Conservation (phyloP, 2,329 filamentous ascomycete species). For the Sporothrix inflata region DNA sequence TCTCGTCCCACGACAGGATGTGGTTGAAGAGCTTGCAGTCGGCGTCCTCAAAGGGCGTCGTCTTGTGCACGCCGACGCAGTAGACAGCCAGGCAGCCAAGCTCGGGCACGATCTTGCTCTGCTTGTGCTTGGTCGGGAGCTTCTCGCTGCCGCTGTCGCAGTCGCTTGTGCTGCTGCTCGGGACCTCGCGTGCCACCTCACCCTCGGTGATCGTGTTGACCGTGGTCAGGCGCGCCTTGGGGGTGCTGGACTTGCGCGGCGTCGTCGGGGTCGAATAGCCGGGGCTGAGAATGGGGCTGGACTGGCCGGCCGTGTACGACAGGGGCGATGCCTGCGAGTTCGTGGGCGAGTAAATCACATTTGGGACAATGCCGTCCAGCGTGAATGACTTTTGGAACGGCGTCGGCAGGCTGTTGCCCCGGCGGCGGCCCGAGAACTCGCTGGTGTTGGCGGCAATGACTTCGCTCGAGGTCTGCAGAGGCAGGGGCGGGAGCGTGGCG, state of each 20-base stretch:
- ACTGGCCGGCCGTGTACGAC: conserved; percentile 44
- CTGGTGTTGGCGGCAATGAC: conserved; percentile 34
- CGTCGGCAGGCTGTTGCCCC: conserved; percentile 76
- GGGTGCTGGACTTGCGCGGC: conserved; percentile 48
- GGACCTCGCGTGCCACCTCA: conserved; percentile 53
- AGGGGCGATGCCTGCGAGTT: conserved; percentile 38
- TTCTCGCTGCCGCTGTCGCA: conserved; percentile 73
- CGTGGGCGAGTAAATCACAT: conserved; percentile 20
- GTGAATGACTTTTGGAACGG: conserved; percentile 68
- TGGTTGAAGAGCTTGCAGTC: conserved; percentile 91
- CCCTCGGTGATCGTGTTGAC: conserved; percentile 63
- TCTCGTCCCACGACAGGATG: conserved; percentile 92
- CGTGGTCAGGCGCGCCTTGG: conserved; percentile 59
- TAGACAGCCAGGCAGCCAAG: conserved; percentile 86
- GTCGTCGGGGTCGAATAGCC: conserved; percentile 45
- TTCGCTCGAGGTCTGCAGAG: conserved; percentile 31
- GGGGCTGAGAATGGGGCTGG: conserved; percentile 58
- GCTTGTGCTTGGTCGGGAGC: conserved; percentile 59
- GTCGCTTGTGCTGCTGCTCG: conserved; percentile 69
- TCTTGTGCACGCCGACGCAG: conserved; percentile 71
- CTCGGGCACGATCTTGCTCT: conserved; percentile 83
- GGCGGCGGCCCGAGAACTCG: conserved; percentile 49
- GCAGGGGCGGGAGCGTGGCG: conserved; percentile 3
- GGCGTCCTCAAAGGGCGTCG: conserved; percentile 74
- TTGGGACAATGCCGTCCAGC: conserved; percentile 49